Base-by-base conservation (phyloP, 495 filamentous ascomycete genomes). In the Achaetomiella virescens region DNA sequence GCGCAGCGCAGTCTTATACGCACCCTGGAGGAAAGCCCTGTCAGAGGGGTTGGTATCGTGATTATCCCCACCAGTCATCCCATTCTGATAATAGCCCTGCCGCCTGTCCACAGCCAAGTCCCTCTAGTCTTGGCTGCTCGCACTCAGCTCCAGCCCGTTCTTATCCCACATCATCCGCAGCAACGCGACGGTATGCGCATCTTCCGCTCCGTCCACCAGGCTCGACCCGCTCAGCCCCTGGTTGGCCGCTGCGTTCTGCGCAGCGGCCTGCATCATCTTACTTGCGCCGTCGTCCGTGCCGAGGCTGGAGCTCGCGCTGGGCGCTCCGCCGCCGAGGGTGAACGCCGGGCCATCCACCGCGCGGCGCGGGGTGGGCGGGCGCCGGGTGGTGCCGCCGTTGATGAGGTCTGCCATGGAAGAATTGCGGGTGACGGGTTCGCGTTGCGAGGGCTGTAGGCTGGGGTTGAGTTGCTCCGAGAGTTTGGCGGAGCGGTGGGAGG, bases 151-250 rank as follows among this genome's bases (percentile, higher is more conserved):
- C 61, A 73, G 64, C 41, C 4, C 15, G 22, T 63, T 78, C 72
- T 78, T 79, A 21, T 82, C 78, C 79, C 79, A 82, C 50, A 82
- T 67, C 58, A 73, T 76, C 31, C 77, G 67, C 48, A 82, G 60
- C 24, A 80, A 58, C 12, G 76, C 66, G 14, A 71, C 57, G 15
- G 78, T 74, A 7, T 68, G 72, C 15, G 74, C 72, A 41, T 79
- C 76, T 3, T 72, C 71, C 18, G 66, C 68, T 2, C 67, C 71
- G 11, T 73, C 74, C 6, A 66, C 69, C 10, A 71, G 60, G 36
- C 74, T 77, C 10, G 70, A 67, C 25, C 71, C 72, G 57, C 74
- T 78, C 10, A 76, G 62, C 1, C 61, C n/a, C 10, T 57, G 54
- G 0, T 9, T 72, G 72, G 18, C 70, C 59, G 5, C 61, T 9